Percentiles rank a stretch among this genome's conserved stretches.
Evolutionary conservation across 768 basidiomycete species (phyloP).

Genomic region (Pulveroboletus frians): DNA sequence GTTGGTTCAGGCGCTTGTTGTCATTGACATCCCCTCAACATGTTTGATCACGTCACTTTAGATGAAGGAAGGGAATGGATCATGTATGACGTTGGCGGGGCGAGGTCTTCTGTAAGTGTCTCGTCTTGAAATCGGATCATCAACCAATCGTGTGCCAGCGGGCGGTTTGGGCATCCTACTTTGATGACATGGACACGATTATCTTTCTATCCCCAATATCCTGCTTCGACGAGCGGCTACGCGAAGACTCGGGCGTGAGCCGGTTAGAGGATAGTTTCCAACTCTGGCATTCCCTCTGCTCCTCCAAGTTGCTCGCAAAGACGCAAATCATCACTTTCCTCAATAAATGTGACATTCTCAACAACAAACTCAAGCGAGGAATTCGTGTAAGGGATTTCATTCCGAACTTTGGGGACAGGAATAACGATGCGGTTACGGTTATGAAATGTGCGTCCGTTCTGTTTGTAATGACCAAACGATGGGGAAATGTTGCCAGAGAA

Average conservation of each 20-base stretch:
- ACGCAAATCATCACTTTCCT: constrained; percentile 53
- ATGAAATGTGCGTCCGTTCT: constrained; percentile 53
- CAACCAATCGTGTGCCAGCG: constrained; percentile 39
- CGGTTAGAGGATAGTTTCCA: constrained; percentile 72
- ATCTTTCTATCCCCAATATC: constrained; percentile 75
- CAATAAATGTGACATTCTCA: constrained; percentile 69
- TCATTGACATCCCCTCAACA: background rate
- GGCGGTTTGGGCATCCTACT: constrained; percentile 74
- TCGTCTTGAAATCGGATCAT: background rate
- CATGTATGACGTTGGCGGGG: constrained; percentile 79
- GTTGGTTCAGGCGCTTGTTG: constrained; percentile 32
- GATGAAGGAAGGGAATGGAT: constrained; percentile 70
- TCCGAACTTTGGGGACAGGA: constrained; percentile 67
- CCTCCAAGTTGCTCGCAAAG: constrained; percentile 56
- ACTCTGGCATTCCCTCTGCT: constrained; percentile 71
- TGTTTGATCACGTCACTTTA: constrained; percentile 17
- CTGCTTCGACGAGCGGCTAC: constrained; percentile 75
- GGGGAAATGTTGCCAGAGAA: background rate
- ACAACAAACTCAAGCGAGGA: constrained; percentile 67
- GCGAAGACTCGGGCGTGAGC: constrained; percentile 66
- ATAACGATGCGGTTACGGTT: constrained; percentile 64
- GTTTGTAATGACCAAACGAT: background rate
- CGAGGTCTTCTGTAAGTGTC: constrained; percentile 52
- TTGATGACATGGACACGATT: constrained; percentile 78
- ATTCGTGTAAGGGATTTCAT: constrained; percentile 62